Conservation (phyloP, 2,329 filamentous ascomycete genomes). For the Alternaria ethzedia region DNA sequence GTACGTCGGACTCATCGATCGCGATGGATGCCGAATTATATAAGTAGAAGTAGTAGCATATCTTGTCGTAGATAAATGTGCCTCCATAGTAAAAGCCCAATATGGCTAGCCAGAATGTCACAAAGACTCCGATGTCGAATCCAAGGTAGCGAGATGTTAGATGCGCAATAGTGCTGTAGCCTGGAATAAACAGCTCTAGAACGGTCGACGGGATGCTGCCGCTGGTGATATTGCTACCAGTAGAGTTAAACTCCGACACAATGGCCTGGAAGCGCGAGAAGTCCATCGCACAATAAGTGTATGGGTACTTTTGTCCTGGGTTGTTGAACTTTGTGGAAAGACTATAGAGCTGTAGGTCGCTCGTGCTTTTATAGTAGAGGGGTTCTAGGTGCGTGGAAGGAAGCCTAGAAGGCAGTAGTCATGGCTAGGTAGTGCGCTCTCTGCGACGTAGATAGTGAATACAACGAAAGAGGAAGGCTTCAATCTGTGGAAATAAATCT, state of each 20-base stretch:
- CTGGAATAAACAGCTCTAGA: conserved; percentile 58
- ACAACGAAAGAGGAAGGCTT: not conserved
- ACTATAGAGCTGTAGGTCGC: not conserved
- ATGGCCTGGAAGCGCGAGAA: conserved; percentile 27
- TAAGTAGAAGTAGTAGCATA: conserved; percentile 3
- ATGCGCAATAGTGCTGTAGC: conserved; percentile 35
- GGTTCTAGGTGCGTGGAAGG: not conserved
- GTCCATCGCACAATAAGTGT: conserved; percentile 22
- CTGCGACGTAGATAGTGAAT: not conserved
- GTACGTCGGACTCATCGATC: not conserved
- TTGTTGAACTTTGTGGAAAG: not conserved
- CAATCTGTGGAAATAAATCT: not conserved
- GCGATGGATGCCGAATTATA: not conserved
- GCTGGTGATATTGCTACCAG: not conserved
- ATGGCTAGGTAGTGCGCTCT: too few relatives aligned
- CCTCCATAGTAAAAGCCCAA: conserved; percentile 49
- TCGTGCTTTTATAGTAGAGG: not conserved
- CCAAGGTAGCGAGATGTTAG: conserved; percentile 52
- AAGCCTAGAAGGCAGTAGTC: too few relatives aligned
- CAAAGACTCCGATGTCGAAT: conserved; percentile 58
- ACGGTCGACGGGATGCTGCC: conserved; percentile 53
- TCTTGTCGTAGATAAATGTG: conserved; percentile 43
- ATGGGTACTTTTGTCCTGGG: not conserved
- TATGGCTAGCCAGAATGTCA: conserved; percentile 51
- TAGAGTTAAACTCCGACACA: conserved; percentile 5